Conservation (phyloP, 2,329 filamentous ascomycete species). For the Chaetomiaceae sp. region DNA sequence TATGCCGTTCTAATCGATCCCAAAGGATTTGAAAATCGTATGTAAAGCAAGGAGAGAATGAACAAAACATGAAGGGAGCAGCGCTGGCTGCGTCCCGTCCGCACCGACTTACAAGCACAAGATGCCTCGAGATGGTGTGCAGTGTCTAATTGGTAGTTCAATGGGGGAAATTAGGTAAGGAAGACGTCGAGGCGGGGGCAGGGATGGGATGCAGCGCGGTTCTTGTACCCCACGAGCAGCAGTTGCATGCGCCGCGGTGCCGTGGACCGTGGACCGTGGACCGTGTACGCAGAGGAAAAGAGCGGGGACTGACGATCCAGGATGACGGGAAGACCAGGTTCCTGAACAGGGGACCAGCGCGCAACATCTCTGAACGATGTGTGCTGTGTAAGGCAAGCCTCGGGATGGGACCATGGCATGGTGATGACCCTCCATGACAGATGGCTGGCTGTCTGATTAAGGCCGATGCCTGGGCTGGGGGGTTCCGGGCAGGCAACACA, state of each 20-base stretch:
- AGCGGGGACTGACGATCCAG: constrained; percentile 1
- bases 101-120: constrained; percentile 18
- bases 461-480: neutral
- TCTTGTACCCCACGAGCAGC: constrained; percentile 12
- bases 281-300: too few species aligned
- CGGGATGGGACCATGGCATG: too few species aligned
- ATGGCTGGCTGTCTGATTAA: neutral
- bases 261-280: constrained; percentile 3
- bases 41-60: neutral
- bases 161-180: constrained; percentile 24
- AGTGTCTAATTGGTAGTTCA: constrained; percentile 10
- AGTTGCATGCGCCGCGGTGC: neutral
- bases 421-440: too few species aligned
- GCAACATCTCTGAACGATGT: too few species aligned
- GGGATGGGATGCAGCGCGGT: constrained; percentile 12
- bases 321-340: neutral
- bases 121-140: constrained; percentile 10
- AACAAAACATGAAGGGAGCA: neutral
- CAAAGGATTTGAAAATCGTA: neutral
- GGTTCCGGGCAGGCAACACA: neutral
- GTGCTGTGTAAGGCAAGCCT: too few species aligned
- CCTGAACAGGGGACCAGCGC: neutral
- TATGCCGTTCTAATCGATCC: neutral
- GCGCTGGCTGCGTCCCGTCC: constrained; percentile 7
- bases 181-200: constrained; percentile 13